phyloP scores from a whole-genome alignment of 352 stramenopile species.

The Globisporangium megalacanthum region DNA sequence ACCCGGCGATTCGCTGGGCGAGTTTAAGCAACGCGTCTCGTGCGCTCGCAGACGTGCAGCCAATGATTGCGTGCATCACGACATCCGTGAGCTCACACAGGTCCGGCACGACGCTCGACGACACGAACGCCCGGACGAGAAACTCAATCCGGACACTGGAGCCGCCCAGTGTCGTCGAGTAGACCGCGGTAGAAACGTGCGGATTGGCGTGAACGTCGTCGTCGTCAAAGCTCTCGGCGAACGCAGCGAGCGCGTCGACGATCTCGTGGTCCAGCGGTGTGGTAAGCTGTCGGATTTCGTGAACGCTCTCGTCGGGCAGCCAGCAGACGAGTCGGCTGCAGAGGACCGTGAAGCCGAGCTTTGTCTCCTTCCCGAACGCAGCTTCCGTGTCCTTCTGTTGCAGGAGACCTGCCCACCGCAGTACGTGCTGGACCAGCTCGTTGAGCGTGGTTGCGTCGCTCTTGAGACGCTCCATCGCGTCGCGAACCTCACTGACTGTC shows the following conservation, averaged over 20 bases:
- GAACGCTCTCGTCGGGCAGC: slow-evolving; percentile 35
- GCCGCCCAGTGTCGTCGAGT: background rate
- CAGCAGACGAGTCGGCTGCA: slow-evolving; percentile 40
- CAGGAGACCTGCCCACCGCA: slow-evolving; percentile 34
- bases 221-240: slow-evolving; percentile 1
- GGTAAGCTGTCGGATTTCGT: slow-evolving; percentile 16
- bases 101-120: slow-evolving; percentile 8
- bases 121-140: slow-evolving; percentile 13
- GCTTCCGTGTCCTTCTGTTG: slow-evolving; percentile 16
- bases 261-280: slow-evolving; percentile 2
- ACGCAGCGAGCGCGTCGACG: slow-evolving; percentile 3
- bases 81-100: slow-evolving; percentile 17
- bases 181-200: background rate
- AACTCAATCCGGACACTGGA: slow-evolving; percentile 15
- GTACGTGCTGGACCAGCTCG: slow-evolving; percentile 30
- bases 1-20: slow-evolving; percentile 17
- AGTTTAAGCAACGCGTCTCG: slow-evolving; percentile 25
- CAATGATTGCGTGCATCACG: slow-evolving; percentile 31
- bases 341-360: slow-evolving; percentile 28
- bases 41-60: slow-evolving; percentile 25
- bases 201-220: background rate
- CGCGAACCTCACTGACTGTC: slow-evolving; percentile 17
- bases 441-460: slow-evolving; percentile 5
- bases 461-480: slow-evolving; percentile 22
- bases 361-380: slow-evolving; percentile 35